Conservation (phyloP, 768 basidiomycete genomes). For the Tubosaeta sp. region DNA sequence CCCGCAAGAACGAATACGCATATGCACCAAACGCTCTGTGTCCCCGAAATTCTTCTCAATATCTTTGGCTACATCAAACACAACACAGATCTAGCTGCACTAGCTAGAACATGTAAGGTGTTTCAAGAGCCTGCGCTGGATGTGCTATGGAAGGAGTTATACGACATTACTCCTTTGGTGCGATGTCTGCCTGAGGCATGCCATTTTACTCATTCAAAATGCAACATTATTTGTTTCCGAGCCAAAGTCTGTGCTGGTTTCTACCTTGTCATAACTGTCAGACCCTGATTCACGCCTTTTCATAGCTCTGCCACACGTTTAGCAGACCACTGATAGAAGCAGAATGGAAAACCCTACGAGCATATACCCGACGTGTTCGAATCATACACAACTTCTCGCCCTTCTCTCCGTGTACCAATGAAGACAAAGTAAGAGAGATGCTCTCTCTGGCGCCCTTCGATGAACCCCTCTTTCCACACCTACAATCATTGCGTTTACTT, state of each 20-base stretch:
- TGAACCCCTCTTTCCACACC: neutral
- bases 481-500: neutral
- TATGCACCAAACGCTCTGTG: neutral
- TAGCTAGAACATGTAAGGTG: neutral
- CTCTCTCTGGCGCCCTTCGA: neutral
- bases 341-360: neutral
- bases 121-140: slow-evolving; percentile 1
- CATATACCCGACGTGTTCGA: neutral
- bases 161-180: neutral
- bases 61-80: neutral
- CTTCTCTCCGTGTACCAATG: rapidly evolving
- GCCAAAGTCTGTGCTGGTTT: neutral
- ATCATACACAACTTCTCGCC: neutral
- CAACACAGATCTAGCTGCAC: neutral
- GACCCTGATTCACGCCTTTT: neutral
- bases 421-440: neutral
- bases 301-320: neutral
- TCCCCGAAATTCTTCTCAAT: neutral
- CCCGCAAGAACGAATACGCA: no score
- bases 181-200: neutral
- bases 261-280: no score
- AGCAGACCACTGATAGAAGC: neutral
- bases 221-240: neutral
- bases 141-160: neutral
- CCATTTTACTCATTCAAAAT: no score